Evolutionary conservation across 2,329 filamentous ascomycete species (phyloP).

Genomic region (Colletotrichum simmondsii): DNA sequence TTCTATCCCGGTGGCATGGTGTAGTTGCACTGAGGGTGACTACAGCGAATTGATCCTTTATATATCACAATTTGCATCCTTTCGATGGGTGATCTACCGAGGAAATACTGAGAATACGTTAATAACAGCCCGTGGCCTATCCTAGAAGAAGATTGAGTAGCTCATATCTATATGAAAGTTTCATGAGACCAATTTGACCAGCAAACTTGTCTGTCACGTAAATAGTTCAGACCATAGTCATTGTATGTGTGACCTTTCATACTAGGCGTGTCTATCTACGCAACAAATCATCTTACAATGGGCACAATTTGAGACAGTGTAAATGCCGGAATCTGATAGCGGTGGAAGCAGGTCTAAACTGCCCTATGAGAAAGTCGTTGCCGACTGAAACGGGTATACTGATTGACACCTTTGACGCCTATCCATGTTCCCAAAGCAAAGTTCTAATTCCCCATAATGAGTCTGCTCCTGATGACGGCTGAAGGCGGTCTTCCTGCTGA

Average conservation of each 20-base stretch:
- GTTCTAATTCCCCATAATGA: neutral
- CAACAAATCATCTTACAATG: neutral
- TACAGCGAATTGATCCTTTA: neutral
- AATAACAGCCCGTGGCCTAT: neutral
- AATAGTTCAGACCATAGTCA: neutral
- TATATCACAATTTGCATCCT: neutral
- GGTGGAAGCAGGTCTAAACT: constrained; percentile 2
- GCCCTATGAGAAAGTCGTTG: neutral
- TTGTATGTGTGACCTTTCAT: neutral
- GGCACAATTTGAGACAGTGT: neutral
- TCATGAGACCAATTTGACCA: neutral
- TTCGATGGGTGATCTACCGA: neutral
- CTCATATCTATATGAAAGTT: neutral
- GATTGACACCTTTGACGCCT: constrained; percentile 12
- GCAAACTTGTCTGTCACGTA: neutral
- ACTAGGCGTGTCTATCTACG: neutral
- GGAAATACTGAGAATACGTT: neutral
- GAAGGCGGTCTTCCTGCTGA: neutral
- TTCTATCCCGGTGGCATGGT: neutral
- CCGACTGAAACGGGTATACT: constrained; percentile 20
- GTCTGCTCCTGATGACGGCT: neutral
- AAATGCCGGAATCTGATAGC: neutral
- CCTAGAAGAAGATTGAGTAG: neutral
- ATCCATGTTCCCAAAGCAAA: constrained; percentile 10
- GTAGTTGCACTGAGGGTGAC: neutral